These are phyloP conservation scores for Arabidopsis hybrid DNA, from an alignment of 441 rosid species.

Conservation along the genomic window DNA sequence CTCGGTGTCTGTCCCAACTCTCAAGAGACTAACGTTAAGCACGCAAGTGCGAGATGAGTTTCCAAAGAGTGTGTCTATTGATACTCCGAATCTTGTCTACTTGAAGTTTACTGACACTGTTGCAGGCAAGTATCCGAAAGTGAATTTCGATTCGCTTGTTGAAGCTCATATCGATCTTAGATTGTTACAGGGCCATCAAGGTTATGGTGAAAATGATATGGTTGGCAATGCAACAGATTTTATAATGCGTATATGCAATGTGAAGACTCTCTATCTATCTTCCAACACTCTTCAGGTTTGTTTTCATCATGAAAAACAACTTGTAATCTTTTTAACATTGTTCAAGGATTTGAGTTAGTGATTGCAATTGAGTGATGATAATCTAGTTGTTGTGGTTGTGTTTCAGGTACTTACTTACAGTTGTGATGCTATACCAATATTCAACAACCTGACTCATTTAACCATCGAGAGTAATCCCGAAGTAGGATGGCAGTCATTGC, in stretches of 20 bases:
- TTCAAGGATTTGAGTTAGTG: not conserved
- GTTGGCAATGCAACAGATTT: conserved; percentile 17
- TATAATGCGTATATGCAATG: conserved; percentile 25
- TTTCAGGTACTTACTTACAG: conserved; percentile 27
- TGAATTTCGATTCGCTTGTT: conserved; percentile 21
- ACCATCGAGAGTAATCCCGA: conserved; percentile 16
- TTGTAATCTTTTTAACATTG: not conserved
- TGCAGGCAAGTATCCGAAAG: conserved; percentile 18
- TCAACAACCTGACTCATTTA: conserved; percentile 32
- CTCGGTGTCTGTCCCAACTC: conserved; percentile 19
- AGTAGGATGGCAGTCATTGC: conserved; percentile 15
- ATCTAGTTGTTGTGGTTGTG: conserved; percentile 1
- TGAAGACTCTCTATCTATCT: conserved; percentile 25
- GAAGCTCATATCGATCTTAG: conserved; percentile 28
- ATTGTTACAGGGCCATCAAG: not conserved
- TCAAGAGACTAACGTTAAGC: conserved; percentile 9
- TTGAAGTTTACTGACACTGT: conserved; percentile 13
- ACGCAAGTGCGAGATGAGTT: not conserved
- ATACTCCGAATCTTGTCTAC: conserved; percentile 30
- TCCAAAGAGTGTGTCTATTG: conserved; percentile 11
- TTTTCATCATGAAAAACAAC: not conserved
- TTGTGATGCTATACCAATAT: conserved; percentile 18
- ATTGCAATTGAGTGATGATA: not conserved
- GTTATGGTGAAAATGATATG: not conserved
- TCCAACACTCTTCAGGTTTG: conserved; percentile 33